Conservation (phyloP, 305 asterid species). For the Rubia peregrina region DNA sequence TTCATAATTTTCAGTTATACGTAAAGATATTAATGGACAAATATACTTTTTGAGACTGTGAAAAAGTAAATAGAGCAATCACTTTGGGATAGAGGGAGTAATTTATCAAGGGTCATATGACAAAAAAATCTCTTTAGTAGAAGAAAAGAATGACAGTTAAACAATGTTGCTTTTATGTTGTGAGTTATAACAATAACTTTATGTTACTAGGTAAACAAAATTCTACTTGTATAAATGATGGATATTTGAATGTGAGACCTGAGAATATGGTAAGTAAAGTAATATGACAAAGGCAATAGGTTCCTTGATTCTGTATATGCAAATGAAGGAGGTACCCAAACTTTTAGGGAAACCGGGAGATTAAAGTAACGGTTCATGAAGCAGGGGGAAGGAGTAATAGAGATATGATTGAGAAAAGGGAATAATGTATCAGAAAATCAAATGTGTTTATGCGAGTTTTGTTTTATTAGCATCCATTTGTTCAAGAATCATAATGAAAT, state of each 20-base stretch:
- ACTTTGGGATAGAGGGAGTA: neutral
- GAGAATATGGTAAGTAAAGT: neutral
- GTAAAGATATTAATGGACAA: neutral
- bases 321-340: neutral
- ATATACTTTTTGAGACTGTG: neutral
- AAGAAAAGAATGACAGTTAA: conserved; percentile 2
- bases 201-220: neutral
- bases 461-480: too few species aligned
- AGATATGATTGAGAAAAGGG: neutral
- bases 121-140: neutral
- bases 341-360: neutral
- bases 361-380: neutral
- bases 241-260: neutral
- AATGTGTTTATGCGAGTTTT: neutral
- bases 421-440: neutral
- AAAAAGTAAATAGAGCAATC: neutral
- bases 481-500: too few species aligned
- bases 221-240: neutral
- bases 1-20: too few species aligned
- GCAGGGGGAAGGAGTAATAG: neutral
- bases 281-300: neutral
- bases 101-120: neutral
- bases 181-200: neutral
- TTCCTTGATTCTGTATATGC: neutral
- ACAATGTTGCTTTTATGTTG: neutral